A percentile compares a stretch with the other conserved stretches of the same genome.
Evolutionary conservation across 495 filamentous ascomycete species (phyloP).

Genomic region (Annulohypoxylon maeteangense): DNA sequence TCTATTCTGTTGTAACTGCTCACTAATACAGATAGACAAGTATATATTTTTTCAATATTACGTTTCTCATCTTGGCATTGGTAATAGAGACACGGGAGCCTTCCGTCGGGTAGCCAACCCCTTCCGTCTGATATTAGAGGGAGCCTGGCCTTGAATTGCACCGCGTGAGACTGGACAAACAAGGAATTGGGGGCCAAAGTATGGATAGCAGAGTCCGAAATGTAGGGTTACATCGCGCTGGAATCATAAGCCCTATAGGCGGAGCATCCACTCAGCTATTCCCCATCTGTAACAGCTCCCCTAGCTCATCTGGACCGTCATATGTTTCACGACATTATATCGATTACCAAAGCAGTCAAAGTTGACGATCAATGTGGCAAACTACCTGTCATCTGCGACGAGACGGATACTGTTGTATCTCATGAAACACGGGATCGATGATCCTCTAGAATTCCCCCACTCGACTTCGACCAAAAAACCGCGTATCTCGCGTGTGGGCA

Average conservation of each 20-base stretch:
- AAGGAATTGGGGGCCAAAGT: not conserved
- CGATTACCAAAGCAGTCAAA: not conserved
- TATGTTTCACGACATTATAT: conserved; percentile 24
- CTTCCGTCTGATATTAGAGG: not conserved
- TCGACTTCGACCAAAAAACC: not conserved
- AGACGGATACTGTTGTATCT: conserved; percentile 11
- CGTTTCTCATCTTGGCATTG: too few species aligned
- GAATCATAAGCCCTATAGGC: conserved; percentile 20
- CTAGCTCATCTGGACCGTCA: conserved; percentile 13
- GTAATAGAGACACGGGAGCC: not conserved
- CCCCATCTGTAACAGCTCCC: conserved; percentile 13
- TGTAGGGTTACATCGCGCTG: not conserved
- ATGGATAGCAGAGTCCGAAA: not conserved
- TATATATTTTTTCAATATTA: too few species aligned
- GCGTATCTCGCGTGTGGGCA: not conserved
- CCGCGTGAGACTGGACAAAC: not conserved
- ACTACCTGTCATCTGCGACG: not conserved
- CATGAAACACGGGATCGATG: not conserved
- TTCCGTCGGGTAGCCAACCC: not conserved
- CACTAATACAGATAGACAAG: too few species aligned
- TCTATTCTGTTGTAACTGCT: too few species aligned
- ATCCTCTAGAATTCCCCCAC: not conserved
- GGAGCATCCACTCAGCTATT: conserved; percentile 27
- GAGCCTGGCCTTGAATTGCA: not conserved
- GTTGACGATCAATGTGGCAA: not conserved